phyloP scores from a whole-genome alignment of 2,329 filamentous ascomycete genomes.

The Trichoderma endophyticum region DNA sequence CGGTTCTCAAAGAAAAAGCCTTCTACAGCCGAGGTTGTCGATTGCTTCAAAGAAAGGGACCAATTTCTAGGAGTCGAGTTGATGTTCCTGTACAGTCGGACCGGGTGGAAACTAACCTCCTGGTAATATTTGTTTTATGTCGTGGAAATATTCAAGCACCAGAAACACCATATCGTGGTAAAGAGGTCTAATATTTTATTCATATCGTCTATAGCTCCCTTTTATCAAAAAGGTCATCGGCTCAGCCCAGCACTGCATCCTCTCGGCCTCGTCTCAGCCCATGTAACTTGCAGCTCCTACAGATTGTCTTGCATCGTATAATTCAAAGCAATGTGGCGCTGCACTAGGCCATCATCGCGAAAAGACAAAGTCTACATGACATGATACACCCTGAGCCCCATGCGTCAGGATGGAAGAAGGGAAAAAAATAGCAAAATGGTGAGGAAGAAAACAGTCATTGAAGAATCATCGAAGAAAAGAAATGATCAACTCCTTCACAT shows the following conservation, averaged over 20 bases:
- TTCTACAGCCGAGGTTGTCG: too few species aligned
- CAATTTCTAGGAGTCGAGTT: too few species aligned
- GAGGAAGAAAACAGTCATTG: not conserved
- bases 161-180: not conserved
- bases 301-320: not conserved
- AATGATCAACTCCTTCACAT: not conserved
- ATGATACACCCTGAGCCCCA: not conserved
- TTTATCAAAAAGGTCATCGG: not conserved
- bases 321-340: constrained; percentile 8
- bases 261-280: not conserved
- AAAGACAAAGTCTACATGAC: constrained; percentile 11
- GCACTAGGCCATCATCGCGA: constrained; percentile 16
- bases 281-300: not conserved
- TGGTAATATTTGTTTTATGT: not conserved
- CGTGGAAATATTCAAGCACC: not conserved
- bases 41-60: not conserved
- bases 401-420: not conserved
- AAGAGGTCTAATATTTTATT: not conserved
- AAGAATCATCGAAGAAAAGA: not conserved
- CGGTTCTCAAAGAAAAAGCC: too few species aligned
- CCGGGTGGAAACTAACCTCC: not conserved
- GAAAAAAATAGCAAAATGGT: not conserved
- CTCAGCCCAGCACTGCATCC: not conserved
- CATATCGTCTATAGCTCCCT: not conserved
- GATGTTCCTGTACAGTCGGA: not conserved